Base-by-base conservation (phyloP, 169 alveolate genomes). In the Eimeria praecox region DNA sequence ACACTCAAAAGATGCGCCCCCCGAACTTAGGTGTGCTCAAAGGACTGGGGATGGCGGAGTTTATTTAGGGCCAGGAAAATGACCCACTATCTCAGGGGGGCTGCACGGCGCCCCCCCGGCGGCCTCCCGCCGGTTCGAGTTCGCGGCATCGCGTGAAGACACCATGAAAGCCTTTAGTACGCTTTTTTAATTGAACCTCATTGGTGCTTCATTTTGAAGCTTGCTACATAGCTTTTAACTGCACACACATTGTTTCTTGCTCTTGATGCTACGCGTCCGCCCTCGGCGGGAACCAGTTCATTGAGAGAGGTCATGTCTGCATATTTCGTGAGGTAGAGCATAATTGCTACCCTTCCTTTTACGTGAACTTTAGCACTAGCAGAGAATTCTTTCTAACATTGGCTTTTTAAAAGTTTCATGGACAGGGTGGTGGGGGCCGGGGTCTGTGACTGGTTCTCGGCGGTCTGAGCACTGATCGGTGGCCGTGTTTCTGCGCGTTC, bases 91-190 rank as follows among this genome's bases (percentile, higher is more conserved):
- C 30, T 18, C 14, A 78, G 24, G 88, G 88, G 88, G 88, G 88
- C 88, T 78, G 88, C 64, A 42, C 88, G 64, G 69, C 64, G 27
- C 88, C 14, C 40, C 88, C 30, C 22, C 66, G 88, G 88, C 88
- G 88, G 66, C 88, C 88, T 78, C 46, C 40, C 64, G 44, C 46
- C 88, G 42, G 66, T 18, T 30, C 44, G 40, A 42, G 22, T 27
- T 42, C 64, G 18, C 83, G 14, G 52, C 16, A 1, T 0, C 44
- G 46, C 69, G 24, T n/a, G 59, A n/a, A 12, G 64, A 44, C 88
- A 46, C 12, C 6, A 66, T 78, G 27, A 27, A 24, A 24, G 8
- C 33, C 5, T 33, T 30, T 24, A 66, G 10, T n/a, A 6, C 42
- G 20, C n/a, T 44, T 27, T 77, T 46, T 44, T 3, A n/a, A 24